Conservation (phyloP, 139 green algal genomes). For the Nannochloris sp. region DNA sequence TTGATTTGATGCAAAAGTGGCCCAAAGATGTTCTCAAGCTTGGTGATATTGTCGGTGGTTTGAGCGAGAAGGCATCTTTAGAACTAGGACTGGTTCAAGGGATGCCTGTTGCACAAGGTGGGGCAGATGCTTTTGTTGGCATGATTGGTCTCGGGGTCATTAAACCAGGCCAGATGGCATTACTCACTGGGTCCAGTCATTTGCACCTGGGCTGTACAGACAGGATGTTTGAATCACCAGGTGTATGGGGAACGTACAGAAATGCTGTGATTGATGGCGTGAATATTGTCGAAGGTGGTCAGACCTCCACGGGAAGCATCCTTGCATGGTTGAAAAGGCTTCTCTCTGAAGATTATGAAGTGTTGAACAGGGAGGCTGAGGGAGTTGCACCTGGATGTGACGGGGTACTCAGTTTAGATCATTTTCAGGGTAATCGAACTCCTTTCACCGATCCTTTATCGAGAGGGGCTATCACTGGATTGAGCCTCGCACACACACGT, state of each 20-base stretch:
- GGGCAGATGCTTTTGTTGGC: slow-evolving; percentile 66
- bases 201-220: slow-evolving; percentile 62
- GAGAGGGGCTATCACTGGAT: slow-evolving; percentile 51
- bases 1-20: slow-evolving; percentile 53
- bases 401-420: slow-evolving; percentile 59
- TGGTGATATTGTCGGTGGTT: slow-evolving; percentile 45
- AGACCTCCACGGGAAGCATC: slow-evolving; percentile 63
- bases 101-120: slow-evolving; percentile 49
- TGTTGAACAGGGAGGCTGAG: slow-evolving; percentile 49
- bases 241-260: slow-evolving; percentile 68
- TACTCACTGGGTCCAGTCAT: slow-evolving; percentile 71
- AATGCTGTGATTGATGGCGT: slow-evolving; percentile 50
- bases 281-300: slow-evolving; percentile 68
- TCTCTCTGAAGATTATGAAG: slow-evolving; percentile 28
- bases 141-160: slow-evolving; percentile 71
- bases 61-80: slow-evolving; percentile 42
- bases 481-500: slow-evolving; percentile 58
- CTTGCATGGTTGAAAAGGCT: slow-evolving; percentile 36
- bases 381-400: slow-evolving; percentile 56
- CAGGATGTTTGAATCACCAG: slow-evolving; percentile 37
- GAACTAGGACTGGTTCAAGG: slow-evolving; percentile 59
- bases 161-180: slow-evolving; percentile 57
- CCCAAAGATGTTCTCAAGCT: slow-evolving; percentile 44
- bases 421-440: slow-evolving; percentile 80
- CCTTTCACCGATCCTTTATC: slow-evolving; percentile 67